Conservation (phyloP, 768 basidiomycete species). For the Leucocoprinus leucothites region DNA sequence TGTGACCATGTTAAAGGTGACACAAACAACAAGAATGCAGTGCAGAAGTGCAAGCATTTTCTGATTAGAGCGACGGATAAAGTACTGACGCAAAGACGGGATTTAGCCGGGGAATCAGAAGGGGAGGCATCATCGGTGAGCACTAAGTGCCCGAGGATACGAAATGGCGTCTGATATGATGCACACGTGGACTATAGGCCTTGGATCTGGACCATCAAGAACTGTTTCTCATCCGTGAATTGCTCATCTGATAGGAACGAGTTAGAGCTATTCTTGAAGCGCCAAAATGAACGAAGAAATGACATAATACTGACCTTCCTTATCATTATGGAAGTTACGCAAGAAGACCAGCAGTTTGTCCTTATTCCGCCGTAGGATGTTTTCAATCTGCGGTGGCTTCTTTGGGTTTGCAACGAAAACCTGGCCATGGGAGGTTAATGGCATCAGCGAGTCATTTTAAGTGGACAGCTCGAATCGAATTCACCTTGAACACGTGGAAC, state of each 20-base stretch:
- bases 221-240: slow-evolving; percentile 97
- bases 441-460: neutral
- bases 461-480: slow-evolving; percentile 16
- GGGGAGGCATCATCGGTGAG: neutral
- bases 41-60: too few relatives aligned
- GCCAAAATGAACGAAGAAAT: neutral
- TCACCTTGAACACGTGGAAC: slow-evolving; percentile 99
- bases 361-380: slow-evolving; percentile 88
- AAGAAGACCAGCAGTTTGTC: slow-evolving; percentile 89
- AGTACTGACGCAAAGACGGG: too few relatives aligned
- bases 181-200: slow-evolving; percentile 42
- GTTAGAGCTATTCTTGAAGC: neutral
- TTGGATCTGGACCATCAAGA: slow-evolving; percentile 91
- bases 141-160: neutral
- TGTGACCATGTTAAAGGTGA: neutral
- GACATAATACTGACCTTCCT: slow-evolving; percentile 65
- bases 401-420: slow-evolving; percentile 99
- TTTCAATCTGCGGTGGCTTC: slow-evolving; percentile 94
- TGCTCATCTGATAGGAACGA: slow-evolving; percentile 71
- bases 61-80: neutral
- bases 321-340: slow-evolving; percentile 95
- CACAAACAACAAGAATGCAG: neutral
- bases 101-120: too few relatives aligned
- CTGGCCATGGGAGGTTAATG: slow-evolving; percentile 25
- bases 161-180: too few relatives aligned